Evolutionary conservation across 2,329 filamentous ascomycete species (phyloP).

Genomic region (Stagonosporopsis vannaccii): DNA sequence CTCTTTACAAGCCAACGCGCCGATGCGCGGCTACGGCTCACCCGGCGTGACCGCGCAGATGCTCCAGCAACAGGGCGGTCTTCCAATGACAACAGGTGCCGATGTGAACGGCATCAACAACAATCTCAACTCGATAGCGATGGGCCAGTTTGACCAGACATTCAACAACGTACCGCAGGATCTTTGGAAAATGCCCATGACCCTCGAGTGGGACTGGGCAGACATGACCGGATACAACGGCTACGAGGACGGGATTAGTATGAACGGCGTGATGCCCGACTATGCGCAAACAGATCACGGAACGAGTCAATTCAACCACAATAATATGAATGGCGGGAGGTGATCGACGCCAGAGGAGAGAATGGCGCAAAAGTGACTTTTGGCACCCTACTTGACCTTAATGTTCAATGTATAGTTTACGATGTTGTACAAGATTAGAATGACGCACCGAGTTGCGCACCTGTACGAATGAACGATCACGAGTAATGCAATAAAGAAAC

Average conservation of each 20-base stretch:
- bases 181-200: constrained; percentile 95
- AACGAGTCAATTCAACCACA: constrained; percentile 45
- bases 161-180: constrained; percentile 81
- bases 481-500: not conserved
- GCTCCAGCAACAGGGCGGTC: constrained; percentile 37
- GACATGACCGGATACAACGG: constrained; percentile 53
- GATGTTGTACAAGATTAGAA: not conserved
- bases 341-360: not conserved
- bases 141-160: constrained; percentile 75
- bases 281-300: constrained; percentile 37
- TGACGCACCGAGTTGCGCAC: not conserved
- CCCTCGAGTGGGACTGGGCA: constrained; percentile 87
- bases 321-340: constrained; percentile 42
- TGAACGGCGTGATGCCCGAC: constrained; percentile 49
- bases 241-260: constrained; percentile 49
- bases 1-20: constrained; percentile 41
- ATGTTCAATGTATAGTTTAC: constrained; percentile 20
- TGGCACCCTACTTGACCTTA: not conserved
- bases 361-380: not conserved
- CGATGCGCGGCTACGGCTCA: constrained; percentile 40
- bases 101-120: constrained; percentile 33
- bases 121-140: constrained; percentile 42
- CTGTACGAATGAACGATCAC: constrained; percentile 6
- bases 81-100: constrained; percentile 32
- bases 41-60: constrained; percentile 42